Evolutionary conservation across 805 yeast species (phyloP).

Genomic region (Lipomyces chichibuensis): DNA sequence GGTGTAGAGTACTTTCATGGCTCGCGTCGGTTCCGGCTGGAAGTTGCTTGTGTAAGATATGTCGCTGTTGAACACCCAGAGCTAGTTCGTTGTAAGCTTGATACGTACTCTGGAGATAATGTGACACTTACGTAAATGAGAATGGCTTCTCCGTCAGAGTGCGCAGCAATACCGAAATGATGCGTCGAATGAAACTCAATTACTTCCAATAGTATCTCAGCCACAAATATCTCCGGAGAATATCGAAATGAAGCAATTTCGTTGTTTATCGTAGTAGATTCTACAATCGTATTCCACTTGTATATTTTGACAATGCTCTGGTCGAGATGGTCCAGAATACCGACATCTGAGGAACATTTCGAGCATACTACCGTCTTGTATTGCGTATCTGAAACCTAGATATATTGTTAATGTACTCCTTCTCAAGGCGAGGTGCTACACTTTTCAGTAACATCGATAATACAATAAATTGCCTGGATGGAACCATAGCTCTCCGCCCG

Average conservation of each 20-base stretch:
- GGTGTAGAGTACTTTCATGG: slow-evolving; percentile 54
- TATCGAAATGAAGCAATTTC: not conserved
- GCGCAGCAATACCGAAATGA: slow-evolving; percentile 41
- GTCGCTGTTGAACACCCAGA: slow-evolving; percentile 59
- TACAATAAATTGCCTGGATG: not conserved
- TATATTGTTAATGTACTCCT: not conserved
- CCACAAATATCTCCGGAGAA: slow-evolving; percentile 18
- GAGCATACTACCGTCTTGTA: not conserved
- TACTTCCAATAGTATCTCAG: slow-evolving; percentile 48
- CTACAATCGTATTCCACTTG: slow-evolving; percentile 60
- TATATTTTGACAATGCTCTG: slow-evolving; percentile 44
- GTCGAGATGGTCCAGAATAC: not conserved
- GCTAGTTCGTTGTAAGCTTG: not conserved
- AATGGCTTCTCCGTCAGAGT: not conserved
- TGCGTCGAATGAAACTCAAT: slow-evolving; percentile 51
- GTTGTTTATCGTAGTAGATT: not conserved
- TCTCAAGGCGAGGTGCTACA: not conserved
- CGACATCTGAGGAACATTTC: slow-evolving; percentile 6
- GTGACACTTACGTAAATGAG: slow-evolving; percentile 17
- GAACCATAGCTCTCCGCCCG: not conserved
- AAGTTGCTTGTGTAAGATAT: slow-evolving; percentile 40
- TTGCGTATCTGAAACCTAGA: not conserved
- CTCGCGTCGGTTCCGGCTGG: slow-evolving; percentile 37
- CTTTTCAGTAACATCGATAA: not conserved
- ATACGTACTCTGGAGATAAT: not conserved